Conservation (phyloP, 345 rosid genomes). For the Psidium friedrichsthalianum region DNA sequence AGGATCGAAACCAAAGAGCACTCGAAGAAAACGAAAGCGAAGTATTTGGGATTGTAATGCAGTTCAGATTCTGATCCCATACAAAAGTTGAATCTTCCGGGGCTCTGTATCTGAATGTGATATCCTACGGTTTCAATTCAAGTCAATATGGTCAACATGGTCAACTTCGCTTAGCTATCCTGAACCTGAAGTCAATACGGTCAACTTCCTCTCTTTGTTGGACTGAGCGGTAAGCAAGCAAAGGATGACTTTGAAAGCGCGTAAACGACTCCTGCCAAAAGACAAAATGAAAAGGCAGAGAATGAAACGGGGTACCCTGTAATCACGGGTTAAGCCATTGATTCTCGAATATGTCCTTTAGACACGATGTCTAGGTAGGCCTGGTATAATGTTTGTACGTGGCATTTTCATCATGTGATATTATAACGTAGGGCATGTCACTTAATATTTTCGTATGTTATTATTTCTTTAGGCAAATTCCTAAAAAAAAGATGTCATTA, state of each 20-base stretch:
- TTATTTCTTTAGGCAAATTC: background rate
- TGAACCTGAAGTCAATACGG: background rate
- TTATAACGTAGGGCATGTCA: accelerated
- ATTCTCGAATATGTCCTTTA: background rate
- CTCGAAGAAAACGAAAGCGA: background rate
- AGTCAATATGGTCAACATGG: no score
- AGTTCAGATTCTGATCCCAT: background rate
- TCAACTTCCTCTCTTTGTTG: background rate
- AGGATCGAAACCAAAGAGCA: background rate
- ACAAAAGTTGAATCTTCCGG: background rate
- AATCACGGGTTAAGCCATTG: background rate
- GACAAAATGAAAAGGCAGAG: background rate
- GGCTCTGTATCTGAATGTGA: background rate
- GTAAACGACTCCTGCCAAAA: background rate
- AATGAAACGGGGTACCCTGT: background rate
- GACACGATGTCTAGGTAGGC: background rate
- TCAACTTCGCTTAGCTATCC: no score
- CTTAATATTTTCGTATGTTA: background rate
- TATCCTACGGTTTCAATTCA: background rate
- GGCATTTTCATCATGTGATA: background rate
- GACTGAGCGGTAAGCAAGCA: background rate
- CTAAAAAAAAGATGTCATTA: background rate
- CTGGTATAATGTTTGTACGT: accelerated
- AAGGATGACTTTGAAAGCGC: background rate
- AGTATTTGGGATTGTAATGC: background rate